Evolutionary conservation across 306 rosid genomes (phyloP), one percentile per base, ranked within the genome.

Genomic region (Cucumis hystrix): DNA sequence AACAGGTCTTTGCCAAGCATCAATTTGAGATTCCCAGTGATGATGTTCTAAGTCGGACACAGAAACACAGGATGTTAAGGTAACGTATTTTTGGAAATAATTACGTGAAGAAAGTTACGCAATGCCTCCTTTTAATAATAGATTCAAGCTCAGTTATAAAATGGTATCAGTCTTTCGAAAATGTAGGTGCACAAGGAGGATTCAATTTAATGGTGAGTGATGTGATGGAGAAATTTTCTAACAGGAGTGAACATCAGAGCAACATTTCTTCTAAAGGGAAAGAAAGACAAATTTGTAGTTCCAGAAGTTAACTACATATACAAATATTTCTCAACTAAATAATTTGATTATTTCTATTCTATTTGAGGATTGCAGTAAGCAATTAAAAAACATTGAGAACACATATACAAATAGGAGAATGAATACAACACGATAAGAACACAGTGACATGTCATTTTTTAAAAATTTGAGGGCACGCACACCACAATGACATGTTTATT

Each of bases 1-100:
- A 83, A 94, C 75, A 33, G 98, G 95, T 80, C 88, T 89, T 92
- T 94, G 98, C 98, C 97, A 94, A 68, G 90, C 93, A 80, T 90
- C 97, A 45, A 94, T 89, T 85, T 94, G 89, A 52, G 91, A 80
- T 86, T 94, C 98, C 98, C 98, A 94, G 49, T 82, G 84, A 51
- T 68, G 69, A 83, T 94, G 91, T 77, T 79, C 98, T 94, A 55
- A 56, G 21, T 63, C 71, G 43, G 62, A 57, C 41, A 62, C 8
- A 21, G 20, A 78, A 75, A 37, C 70, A 69, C 15, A 52, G 67
- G 49, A 65, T 47, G 62, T 41, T 60, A 37, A 61, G 74, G 21
- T 16, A 51, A 60, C 18, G 33, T 18, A 54, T 55, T 23, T 17
- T 33, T 7, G 8, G 6, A 30, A 14, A 69, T 62, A 17, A 64